Base-by-base conservation (phyloP, 257 asterid genomes). In the Solanum appendiculatum region DNA sequence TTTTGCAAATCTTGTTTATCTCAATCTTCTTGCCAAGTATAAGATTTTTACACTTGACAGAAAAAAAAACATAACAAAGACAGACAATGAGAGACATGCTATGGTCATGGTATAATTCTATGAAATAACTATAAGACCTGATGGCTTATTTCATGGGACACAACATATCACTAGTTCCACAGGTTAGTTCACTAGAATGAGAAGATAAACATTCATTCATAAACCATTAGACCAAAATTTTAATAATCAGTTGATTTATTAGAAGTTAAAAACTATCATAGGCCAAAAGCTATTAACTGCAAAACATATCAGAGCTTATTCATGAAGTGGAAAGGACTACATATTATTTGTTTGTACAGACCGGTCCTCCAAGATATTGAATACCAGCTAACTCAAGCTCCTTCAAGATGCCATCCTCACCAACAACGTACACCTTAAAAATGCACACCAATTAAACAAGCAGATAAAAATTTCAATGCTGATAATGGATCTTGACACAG, bases 311-410 rank as follows among this genome's bases (percentile, higher is more conserved):
- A 31, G 2, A 81, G 21, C 25, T 48, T 33, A 48, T 20, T 48
- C 85, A 51, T 20, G 31, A 48, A 51, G 29, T 81, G 31, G 21
- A 51, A 46, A 81, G 69, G 33, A 81, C 69, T 81, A 37, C 23
- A 18, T 70, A 16, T 27, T 20, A 5, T 48, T 48, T 51, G 14
- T 51, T 51, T 73, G 46, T 75, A 86, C 96, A 9, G 92, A 97
- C 99, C 87, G 98, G 99, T 66, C 99, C 99, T 77, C 99, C 99
- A 90, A 95, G 88, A 89, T 94, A 93, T 88, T 93, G 96, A 92
- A 93, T 86, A 48, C 98, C 99, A 8, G 98, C 99, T 87, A 94
- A 90, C 73, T 96, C 98, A 75, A 97, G 97, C 95, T 97, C 99
- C 94, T 94, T 96, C 86, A 92, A 88, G 90, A 97, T 97, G 72